A percentile compares a stretch with the other conserved stretches of the same genome.
phyloP scores from a whole-genome alignment of 306 rosid species.

The Inga laurina region DNA sequence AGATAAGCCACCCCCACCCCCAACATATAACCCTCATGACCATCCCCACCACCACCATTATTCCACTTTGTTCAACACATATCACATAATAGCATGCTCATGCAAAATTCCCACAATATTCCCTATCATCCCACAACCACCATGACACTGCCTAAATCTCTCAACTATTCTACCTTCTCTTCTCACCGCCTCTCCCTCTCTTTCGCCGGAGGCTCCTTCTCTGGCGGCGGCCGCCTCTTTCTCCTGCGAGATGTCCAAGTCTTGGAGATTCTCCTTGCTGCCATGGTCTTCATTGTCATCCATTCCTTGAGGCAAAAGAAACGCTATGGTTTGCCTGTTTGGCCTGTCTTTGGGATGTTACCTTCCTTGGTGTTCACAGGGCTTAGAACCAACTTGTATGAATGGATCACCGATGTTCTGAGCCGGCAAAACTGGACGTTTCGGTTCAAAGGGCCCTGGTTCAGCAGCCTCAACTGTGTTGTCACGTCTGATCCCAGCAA shows the following conservation, averaged over 20 bases:
- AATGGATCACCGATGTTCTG: conserved; percentile 64
- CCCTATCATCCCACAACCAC: conserved; percentile 39
- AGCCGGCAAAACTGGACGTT: conserved; percentile 62
- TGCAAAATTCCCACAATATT: conserved; percentile 20
- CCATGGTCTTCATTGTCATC: conserved; percentile 56
- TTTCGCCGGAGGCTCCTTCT: conserved; percentile 2
- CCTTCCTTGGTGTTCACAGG: conserved; percentile 59
- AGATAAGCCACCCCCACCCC: conserved; percentile 12
- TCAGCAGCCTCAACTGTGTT: conserved; percentile 66
- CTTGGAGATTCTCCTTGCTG: conserved; percentile 60
- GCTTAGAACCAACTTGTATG: conserved; percentile 52
- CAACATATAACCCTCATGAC: conserved; percentile 42
- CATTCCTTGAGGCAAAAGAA: conserved; percentile 65
- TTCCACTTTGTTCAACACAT: background rate
- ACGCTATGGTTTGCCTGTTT: conserved; percentile 59
- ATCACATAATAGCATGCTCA: conserved; percentile 16
- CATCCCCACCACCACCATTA: conserved; percentile 9
- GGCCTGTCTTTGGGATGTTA: conserved; percentile 87
- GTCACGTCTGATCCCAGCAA: conserved; percentile 86
- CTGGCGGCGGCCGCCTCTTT: conserved; percentile 1
- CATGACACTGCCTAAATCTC: conserved; percentile 34
- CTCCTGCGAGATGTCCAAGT: conserved; percentile 51
- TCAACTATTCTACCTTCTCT: conserved; percentile 32
- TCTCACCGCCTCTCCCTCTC: background rate
- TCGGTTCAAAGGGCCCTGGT: conserved; percentile 64